phyloP scores from a whole-genome alignment of 495 filamentous ascomycete genomes.

The Astrothelium subdiscretum region DNA sequence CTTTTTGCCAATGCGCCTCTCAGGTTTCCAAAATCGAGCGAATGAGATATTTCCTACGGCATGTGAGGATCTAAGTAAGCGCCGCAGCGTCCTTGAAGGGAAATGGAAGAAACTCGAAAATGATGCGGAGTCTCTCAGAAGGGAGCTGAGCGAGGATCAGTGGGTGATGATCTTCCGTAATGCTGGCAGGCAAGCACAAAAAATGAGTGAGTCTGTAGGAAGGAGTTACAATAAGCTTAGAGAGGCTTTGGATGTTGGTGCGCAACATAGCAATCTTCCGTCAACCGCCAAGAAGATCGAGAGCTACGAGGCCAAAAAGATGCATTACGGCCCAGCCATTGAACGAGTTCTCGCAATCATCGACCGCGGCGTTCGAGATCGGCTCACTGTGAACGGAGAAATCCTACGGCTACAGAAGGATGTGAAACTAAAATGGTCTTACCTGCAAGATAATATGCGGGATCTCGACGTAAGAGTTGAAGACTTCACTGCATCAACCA shows the following conservation, averaged over 20 bases:
- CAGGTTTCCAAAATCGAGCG: constrained; percentile 69
- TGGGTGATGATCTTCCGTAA: constrained; percentile 93
- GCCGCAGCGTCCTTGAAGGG: constrained; percentile 57
- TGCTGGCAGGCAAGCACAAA: constrained; percentile 81
- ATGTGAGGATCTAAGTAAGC: constrained; percentile 72
- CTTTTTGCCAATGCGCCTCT: constrained; percentile 91
- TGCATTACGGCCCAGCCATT: constrained; percentile 90
- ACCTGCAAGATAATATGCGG: constrained; percentile 60
- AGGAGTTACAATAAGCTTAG: constrained; percentile 70
- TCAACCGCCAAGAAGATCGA: constrained; percentile 69
- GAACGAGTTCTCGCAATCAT: constrained; percentile 83
- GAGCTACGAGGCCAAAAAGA: constrained; percentile 89
- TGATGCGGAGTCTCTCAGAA: constrained; percentile 75
- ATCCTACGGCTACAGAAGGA: constrained; percentile 73
- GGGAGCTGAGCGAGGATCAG: constrained; percentile 84
- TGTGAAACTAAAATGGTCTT: constrained; percentile 66
- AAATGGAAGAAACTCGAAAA: constrained; percentile 71
- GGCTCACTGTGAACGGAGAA: constrained; percentile 89
- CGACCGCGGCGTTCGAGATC: constrained; percentile 80
- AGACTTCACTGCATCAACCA: constrained; percentile 46
- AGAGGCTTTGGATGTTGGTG: constrained; percentile 63
- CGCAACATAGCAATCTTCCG: constrained; percentile 55
- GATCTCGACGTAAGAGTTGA: constrained; percentile 65
- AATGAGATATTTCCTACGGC: constrained; percentile 71
- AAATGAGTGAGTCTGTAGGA: constrained; percentile 88